These are phyloP conservation scores for Stemphylium beticola DNA, from an alignment of 2,329 filamentous ascomycete genomes.

Conservation along the genomic window DNA sequence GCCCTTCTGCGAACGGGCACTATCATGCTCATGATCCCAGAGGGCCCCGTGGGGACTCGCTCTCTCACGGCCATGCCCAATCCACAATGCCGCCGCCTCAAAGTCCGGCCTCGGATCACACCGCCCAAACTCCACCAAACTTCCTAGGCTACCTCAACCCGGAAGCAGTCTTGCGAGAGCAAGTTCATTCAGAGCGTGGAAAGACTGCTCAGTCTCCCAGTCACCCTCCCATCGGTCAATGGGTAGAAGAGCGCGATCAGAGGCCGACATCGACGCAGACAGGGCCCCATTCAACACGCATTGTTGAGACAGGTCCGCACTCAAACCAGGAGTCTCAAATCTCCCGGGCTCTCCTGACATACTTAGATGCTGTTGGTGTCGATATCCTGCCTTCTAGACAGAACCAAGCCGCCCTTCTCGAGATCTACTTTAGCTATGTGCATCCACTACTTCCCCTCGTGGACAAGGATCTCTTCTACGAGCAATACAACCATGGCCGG, in stretches of 20 bases:
- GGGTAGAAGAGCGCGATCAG: constrained; percentile 42
- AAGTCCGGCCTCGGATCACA: constrained; percentile 39
- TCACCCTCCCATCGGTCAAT: constrained; percentile 43
- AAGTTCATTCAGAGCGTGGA: constrained; percentile 46
- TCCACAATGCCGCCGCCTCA: constrained; percentile 42
- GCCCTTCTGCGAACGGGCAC: constrained; percentile 28
- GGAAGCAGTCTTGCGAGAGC: constrained; percentile 54
- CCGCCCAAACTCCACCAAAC: constrained; percentile 46
- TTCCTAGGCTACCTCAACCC: constrained; percentile 57
- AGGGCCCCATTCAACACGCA: constrained; percentile 29
- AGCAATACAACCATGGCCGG: constrained; percentile 43
- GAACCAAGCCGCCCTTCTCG: constrained; percentile 49
- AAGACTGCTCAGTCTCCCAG: constrained; percentile 38
- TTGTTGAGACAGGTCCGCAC: constrained; percentile 40
- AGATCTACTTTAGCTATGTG: constrained; percentile 55
- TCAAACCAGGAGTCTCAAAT: constrained; percentile 41
- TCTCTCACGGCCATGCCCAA: constrained; percentile 32
- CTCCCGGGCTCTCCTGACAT: constrained; percentile 44
- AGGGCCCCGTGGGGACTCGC: constrained; percentile 29
- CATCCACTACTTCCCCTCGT: constrained; percentile 57
- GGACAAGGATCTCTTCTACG: constrained; percentile 51
- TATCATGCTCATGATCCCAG: constrained; percentile 36
- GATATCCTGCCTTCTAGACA: constrained; percentile 43
- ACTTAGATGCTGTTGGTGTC: constrained; percentile 48
- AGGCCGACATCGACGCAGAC: constrained; percentile 30